A percentile compares a stretch with the other conserved stretches of the same genome.
phyloP scores from a whole-genome alignment of 176 grass and related monocot species.

The maize (Zea mays) region DNA sequence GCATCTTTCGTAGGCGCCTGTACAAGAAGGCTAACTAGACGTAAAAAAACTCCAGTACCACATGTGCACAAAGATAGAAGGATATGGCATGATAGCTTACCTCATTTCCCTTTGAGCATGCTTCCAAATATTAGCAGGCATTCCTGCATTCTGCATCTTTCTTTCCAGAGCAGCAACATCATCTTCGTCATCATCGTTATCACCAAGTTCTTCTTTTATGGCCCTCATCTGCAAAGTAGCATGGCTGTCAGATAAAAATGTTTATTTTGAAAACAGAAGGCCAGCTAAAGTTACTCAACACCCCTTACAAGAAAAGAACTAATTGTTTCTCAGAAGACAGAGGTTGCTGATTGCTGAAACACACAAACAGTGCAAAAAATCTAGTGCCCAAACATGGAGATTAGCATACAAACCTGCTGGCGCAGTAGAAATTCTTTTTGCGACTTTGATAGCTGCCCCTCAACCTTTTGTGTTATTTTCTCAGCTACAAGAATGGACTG shows the following conservation, averaged over 20 bases:
- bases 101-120: constrained; percentile 94
- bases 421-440: constrained; percentile 97
- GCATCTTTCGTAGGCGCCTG: constrained; percentile 89
- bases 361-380: too few relatives aligned
- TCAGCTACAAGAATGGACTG: constrained; percentile 99
- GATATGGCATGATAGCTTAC: constrained; percentile 47
- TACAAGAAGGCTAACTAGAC: constrained; percentile 33
- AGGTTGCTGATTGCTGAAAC: too few relatives aligned
- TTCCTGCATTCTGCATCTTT: constrained; percentile 98
- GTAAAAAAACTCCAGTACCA: constrained; percentile 3
- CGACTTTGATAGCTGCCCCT: constrained; percentile 91
- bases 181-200: constrained; percentile 97
- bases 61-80: constrained; percentile 12
- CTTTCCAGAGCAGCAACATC: constrained; percentile 91
- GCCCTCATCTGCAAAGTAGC: constrained; percentile 75
- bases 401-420: constrained; percentile 66
- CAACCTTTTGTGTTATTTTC: constrained; percentile 99
- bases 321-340: not conserved
- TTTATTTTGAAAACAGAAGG: constrained; percentile 5
- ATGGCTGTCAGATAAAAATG: constrained; percentile 15
- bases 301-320: not conserved
- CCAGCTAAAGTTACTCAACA: constrained; percentile 1
- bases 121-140: constrained; percentile 98
- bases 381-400: not conserved
- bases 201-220: constrained; percentile 98